Conservation (phyloP, 192 early-diverging fungal genomes). For the Backusella macrospora region DNA sequence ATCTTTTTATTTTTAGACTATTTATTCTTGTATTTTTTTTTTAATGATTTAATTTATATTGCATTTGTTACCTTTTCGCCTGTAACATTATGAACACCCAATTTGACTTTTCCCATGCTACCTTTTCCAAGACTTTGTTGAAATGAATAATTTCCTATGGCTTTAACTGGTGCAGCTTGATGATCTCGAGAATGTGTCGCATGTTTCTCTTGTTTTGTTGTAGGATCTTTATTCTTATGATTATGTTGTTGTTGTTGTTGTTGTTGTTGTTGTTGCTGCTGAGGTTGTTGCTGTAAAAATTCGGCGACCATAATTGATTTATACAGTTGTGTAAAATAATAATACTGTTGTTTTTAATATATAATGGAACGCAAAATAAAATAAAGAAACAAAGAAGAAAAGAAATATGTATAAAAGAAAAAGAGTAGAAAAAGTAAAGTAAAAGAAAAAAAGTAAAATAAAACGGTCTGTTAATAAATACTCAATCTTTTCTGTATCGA, state of each 20-base stretch:
- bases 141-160: conserved; percentile 74
- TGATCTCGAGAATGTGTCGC: not conserved
- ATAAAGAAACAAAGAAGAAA: not conserved
- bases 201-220: conserved; percentile 1
- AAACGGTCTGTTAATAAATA: conserved; percentile 12
- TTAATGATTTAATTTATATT: not conserved
- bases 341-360: not conserved
- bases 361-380: not conserved
- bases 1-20: conserved; percentile 38
- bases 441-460: not conserved
- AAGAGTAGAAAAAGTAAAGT: not conserved
- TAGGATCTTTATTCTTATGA: not conserved
- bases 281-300: not conserved
- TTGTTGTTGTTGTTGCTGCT: not conserved
- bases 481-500: conserved; percentile 8
- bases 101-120: conserved; percentile 96
- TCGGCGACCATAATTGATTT: not conserved
- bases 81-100: conserved; percentile 80
- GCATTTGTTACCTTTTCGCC: conserved; percentile 69
- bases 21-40: not conserved
- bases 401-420: not conserved
- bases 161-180: conserved; percentile 19
- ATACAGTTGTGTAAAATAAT: not conserved
- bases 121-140: conserved; percentile 92
- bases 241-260: not conserved